A percentile compares a stretch with the other conserved stretches of the same genome.
phyloP scores from a whole-genome alignment of 352 stramenopile species.

The Phytophthora sojae region DNA sequence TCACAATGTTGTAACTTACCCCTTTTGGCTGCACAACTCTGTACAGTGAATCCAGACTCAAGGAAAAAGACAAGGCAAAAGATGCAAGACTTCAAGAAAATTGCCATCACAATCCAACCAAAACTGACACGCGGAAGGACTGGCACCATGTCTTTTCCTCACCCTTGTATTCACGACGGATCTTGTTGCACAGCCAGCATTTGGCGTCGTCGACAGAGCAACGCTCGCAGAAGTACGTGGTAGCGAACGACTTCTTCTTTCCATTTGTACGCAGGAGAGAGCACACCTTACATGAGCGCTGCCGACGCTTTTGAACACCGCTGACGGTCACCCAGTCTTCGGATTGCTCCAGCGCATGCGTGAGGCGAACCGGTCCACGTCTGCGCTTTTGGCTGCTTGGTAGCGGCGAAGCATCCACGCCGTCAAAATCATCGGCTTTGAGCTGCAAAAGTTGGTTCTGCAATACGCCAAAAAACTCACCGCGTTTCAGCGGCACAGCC shows the following conservation, averaged over 20 bases:
- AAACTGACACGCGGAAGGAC: too few relatives aligned
- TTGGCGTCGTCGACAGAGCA: constrained; percentile 26
- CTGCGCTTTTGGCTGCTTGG: neutral
- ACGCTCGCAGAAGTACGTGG: constrained; percentile 11
- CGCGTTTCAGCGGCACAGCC: neutral
- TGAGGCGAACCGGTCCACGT: neutral
- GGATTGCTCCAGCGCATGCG: neutral
- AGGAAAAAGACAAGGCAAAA: neutral
- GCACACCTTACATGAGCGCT: constrained; percentile 1
- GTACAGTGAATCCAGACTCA: neutral
- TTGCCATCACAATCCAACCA: too few relatives aligned
- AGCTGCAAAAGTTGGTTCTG: constrained; percentile 6
- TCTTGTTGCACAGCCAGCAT: constrained; percentile 26
- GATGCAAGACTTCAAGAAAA: neutral
- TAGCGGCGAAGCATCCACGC: neutral
- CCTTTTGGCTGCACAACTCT: neutral
- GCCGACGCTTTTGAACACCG: constrained; percentile 2
- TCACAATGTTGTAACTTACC: constrained; percentile 17
- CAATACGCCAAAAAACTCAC: neutral
- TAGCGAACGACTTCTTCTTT: constrained; percentile 7
- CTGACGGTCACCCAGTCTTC: constrained; percentile 8
- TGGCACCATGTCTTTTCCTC: constrained; percentile 8
- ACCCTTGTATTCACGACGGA: constrained; percentile 3
- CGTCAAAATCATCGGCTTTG: neutral
- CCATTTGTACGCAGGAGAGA: neutral